Base-by-base conservation (phyloP, 345 rosid species). In the Salix viminalis region DNA sequence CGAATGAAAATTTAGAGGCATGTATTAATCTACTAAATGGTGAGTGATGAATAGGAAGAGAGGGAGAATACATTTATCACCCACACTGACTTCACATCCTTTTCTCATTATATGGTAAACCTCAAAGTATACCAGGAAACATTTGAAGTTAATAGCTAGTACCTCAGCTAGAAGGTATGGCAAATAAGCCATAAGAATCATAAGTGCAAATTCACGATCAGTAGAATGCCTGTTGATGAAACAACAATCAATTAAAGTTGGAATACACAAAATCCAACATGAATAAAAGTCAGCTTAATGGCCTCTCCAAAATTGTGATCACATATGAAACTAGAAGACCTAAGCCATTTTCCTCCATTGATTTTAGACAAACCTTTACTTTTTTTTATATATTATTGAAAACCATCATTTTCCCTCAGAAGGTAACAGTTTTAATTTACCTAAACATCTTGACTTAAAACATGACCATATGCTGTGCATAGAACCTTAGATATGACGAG, bases 81-180 rank as follows among this genome's bases (percentile, higher is more conserved):
- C 5, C 39, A 3, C 28, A 19, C 28, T 19, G n/a, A 3, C 37
- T 21, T 39, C 42, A 46, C 50, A 46, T 4, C 18, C 4, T 11
- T 12, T 46, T 46, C 16, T 46, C 44, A 41, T 41, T 7, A 41
- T 41, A 41, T 7, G 2, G 44, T 41, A 9, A 41, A 34, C 4
- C 9, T 5, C 16, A 70, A 70, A n/a, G 0, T 42, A 3, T 24
- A 34, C 18, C 39, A 69, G 32, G 50, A 69, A 68, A 37, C 21
- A 18, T 32, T 72, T 24, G 10, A 72, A 14, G 75, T 5, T 36
- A 24, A 13, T 56, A 30, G 39, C 19, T 21, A 18, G 67, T 84
- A 91, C 95, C 95, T 91, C 92, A 34, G 95, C 95, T 68, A 91
- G 50, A 87, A 89, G 85, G 81, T 85, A 91, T 28, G 91, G 87